These are phyloP conservation scores for Xylaria longipes DNA, from an alignment of 495 filamentous ascomycete species.

Conservation along the genomic window DNA sequence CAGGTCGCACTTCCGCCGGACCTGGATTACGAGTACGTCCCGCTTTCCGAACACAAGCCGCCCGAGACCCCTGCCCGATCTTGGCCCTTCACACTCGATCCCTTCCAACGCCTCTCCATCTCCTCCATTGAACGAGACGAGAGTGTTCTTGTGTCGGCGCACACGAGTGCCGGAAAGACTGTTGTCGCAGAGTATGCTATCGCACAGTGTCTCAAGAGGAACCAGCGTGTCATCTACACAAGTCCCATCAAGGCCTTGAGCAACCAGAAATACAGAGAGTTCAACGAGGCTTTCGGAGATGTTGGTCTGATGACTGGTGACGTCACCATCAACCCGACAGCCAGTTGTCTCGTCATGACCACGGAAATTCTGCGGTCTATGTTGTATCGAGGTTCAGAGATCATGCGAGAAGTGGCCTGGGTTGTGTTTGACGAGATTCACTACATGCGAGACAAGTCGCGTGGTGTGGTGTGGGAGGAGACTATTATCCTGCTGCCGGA, in stretches of 20 bases:
- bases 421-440: conserved; percentile 98
- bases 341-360: conserved; percentile 98
- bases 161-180: conserved; percentile 97
- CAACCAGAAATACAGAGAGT: conserved; percentile 98
- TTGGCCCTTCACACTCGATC: conserved; percentile 91
- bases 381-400: conserved; percentile 97
- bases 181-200: conserved; percentile 98
- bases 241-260: conserved; percentile 98
- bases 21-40: conserved; percentile 82
- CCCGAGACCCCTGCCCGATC: conserved; percentile 82
- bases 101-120: conserved; percentile 93
- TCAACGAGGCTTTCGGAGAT: conserved; percentile 92
- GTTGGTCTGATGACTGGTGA: conserved; percentile 99
- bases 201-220: conserved; percentile 93
- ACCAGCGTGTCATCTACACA: conserved; percentile 98
- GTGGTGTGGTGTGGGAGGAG: conserved; percentile 99
- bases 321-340: conserved; percentile 98
- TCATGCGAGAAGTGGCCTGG: conserved; percentile 98
- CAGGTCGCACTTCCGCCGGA: conserved; percentile 93
- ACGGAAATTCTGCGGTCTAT: conserved; percentile 99
- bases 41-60: conserved; percentile 86
- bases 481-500: conserved; percentile 97
- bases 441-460: conserved; percentile 92
- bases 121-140: conserved; percentile 93
- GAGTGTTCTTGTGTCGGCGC: conserved; percentile 94